These are phyloP conservation scores for Picea sitchensis DNA, from an alignment of 75 land plant genomes.

Conservation along the genomic window DNA sequence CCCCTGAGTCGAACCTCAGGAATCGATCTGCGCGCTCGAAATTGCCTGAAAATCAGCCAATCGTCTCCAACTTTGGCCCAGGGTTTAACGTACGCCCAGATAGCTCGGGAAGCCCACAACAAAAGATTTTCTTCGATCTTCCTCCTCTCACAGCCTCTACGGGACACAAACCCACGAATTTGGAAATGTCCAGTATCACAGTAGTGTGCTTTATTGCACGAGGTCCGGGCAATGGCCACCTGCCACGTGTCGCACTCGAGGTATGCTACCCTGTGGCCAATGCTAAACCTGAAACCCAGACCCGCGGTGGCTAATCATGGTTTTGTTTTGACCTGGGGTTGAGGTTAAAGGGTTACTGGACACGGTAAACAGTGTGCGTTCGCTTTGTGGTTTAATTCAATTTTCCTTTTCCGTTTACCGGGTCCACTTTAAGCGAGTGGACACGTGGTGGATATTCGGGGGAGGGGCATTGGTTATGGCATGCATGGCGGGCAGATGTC, in stretches of 20 bases:
- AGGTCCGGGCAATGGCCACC: background rate
- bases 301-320: background rate
- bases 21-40: slow-evolving; percentile 3
- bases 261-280: background rate
- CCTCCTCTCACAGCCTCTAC: background rate
- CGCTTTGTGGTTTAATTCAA: background rate
- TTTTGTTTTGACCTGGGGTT: background rate
- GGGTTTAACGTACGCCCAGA: background rate
- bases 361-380: background rate
- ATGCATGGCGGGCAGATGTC: background rate
- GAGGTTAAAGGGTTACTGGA: background rate
- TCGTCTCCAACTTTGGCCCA: background rate
- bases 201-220: background rate
- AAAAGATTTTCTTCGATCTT: background rate
- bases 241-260: background rate
- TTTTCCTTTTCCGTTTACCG: background rate
- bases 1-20: background rate
- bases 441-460: background rate
- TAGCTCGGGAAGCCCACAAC: background rate
- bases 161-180: background rate
- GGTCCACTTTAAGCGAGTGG: background rate
- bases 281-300: background rate
- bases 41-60: background rate
- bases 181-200: background rate
- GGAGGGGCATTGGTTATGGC: background rate